phyloP scores from a whole-genome alignment of 1,284 basidiomycete species.

The Coriolopsis trogii region DNA sequence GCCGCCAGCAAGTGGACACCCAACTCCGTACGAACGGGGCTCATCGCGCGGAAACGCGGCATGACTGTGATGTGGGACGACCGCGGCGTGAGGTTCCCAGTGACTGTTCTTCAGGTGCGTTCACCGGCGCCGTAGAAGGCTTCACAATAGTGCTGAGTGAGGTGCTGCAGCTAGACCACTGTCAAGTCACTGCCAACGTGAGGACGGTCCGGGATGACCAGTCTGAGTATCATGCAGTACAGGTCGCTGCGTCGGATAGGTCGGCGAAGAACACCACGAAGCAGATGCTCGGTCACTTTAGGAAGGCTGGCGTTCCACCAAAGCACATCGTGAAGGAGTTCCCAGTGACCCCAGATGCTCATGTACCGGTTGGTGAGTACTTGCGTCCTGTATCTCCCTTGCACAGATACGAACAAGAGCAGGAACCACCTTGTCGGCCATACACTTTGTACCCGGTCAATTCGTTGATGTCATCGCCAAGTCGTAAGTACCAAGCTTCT shows the following conservation, averaged over 20 bases:
- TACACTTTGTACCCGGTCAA: slow-evolving; percentile 98
- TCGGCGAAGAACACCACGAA: slow-evolving; percentile 67
- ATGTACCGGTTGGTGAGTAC: slow-evolving; percentile 82
- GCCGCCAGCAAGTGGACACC: slow-evolving; percentile 77
- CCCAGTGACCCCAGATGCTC: slow-evolving; percentile 85
- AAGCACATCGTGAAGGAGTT: slow-evolving; percentile 94
- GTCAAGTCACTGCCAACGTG: slow-evolving; percentile 83
- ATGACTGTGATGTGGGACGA: slow-evolving; percentile 96
- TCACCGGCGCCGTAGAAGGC: slow-evolving; percentile 6
- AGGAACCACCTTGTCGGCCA: slow-evolving; percentile 90
- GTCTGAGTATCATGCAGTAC: slow-evolving; percentile 82
- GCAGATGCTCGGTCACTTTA: slow-evolving; percentile 88
- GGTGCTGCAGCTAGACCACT: slow-evolving; percentile 69
- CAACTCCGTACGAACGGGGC: slow-evolving; percentile 86
- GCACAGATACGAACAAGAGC: slow-evolving; percentile 5
- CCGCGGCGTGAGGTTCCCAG: slow-evolving; percentile 85
- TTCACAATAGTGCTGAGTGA: not conserved
- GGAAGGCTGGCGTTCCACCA: slow-evolving; percentile 78
- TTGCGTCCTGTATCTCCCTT: not conserved
- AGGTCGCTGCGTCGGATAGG: slow-evolving; percentile 81
- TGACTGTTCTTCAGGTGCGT: slow-evolving; percentile 92
- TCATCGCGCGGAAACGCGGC: slow-evolving; percentile 94
- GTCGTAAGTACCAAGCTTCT: slow-evolving; percentile 62
- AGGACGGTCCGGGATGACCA: slow-evolving; percentile 62
- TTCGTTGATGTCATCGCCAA: slow-evolving; percentile 93